Evolutionary conservation across 768 basidiomycete genomes (phyloP).

Genomic region (Leccinum imitatum): DNA sequence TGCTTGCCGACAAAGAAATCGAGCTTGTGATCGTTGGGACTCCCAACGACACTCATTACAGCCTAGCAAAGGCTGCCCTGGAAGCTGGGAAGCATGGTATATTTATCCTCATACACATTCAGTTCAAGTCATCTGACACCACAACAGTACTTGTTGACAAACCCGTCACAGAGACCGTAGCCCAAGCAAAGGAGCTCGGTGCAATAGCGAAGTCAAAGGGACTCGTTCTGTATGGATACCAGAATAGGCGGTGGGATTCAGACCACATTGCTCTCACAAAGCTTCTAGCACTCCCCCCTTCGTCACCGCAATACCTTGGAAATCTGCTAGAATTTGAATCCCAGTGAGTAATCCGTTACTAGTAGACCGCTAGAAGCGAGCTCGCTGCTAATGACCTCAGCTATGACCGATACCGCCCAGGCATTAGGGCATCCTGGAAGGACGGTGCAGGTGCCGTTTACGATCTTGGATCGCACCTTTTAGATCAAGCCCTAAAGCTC

Average conservation of each 20-base stretch:
- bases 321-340: conserved; percentile 71
- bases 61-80: conserved; percentile 61
- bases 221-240: conserved; percentile 67
- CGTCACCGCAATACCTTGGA: conserved; percentile 56
- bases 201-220: conserved; percentile 56
- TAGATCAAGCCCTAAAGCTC: conserved; percentile 73
- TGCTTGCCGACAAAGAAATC: conserved; percentile 59
- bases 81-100: conserved; percentile 73
- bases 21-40: conserved; percentile 70
- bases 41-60: conserved; percentile 73
- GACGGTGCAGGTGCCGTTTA: conserved; percentile 69
- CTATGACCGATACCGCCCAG: conserved; percentile 71
- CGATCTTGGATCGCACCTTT: conserved; percentile 78
- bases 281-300: conserved; percentile 53
- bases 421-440: conserved; percentile 76
- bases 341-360: conserved; percentile 45
- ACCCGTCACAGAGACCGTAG: conserved; percentile 62
- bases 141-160: conserved; percentile 73
- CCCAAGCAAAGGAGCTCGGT: conserved; percentile 60
- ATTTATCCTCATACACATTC: conserved; percentile 8
- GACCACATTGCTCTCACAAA: conserved; percentile 69
- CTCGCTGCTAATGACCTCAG: conserved; percentile 33
- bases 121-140: conserved; percentile 2
- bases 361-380: neutral
- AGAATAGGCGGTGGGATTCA: conserved; percentile 77